phyloP scores from a whole-genome alignment of 2,329 filamentous ascomycete species.

The Tothia fuscella region DNA sequence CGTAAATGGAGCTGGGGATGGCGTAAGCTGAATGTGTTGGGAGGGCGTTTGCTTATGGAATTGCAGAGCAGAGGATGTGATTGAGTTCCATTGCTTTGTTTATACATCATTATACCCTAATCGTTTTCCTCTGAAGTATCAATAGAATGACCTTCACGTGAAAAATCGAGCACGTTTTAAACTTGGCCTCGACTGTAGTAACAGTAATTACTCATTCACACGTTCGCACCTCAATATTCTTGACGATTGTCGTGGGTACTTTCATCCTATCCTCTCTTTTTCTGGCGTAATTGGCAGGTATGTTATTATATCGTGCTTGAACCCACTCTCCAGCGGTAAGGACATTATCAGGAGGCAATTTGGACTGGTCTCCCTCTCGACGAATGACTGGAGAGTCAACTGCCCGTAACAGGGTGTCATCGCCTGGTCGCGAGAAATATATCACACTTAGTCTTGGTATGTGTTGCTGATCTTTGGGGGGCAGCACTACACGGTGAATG shows the following conservation, averaged over 20 bases:
- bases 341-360: conserved; percentile 2
- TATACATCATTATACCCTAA: too few species aligned
- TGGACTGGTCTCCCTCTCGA: conserved; percentile 6
- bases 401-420: neutral
- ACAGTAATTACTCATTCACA: too few species aligned
- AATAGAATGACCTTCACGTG: too few species aligned
- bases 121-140: too few species aligned
- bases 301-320: neutral
- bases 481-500: conserved; percentile 8
- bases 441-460: neutral
- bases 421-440: conserved; percentile 7
- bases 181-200: too few species aligned
- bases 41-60: too few species aligned
- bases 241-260: too few species aligned
- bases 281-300: conserved; percentile 8
- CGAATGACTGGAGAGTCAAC: conserved; percentile 32
- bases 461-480: conserved; percentile 5
- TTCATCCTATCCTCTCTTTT: conserved; percentile 7
- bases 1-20: too few species aligned
- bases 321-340: conserved; percentile 7
- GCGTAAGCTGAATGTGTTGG: too few species aligned
- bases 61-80: too few species aligned
- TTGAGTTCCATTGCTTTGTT: too few species aligned
- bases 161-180: too few species aligned
- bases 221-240: conserved; percentile 1